Conservation (phyloP, 371 early-diverging fungal genomes). For the Lichtheimia hyalospora region DNA sequence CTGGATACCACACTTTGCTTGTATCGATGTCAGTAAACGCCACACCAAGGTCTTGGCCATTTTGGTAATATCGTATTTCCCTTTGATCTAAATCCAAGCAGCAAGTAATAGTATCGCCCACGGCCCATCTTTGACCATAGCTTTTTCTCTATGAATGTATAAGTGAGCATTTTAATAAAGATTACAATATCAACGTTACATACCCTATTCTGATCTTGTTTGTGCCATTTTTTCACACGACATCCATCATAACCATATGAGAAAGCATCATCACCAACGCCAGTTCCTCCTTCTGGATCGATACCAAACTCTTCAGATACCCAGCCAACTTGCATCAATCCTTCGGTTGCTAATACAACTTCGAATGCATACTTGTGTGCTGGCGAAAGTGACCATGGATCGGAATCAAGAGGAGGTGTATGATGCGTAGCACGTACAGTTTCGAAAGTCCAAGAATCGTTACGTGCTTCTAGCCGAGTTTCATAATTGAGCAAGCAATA, state of each 20-base stretch:
- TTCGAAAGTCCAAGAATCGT: conserved; percentile 74
- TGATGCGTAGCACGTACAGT: conserved; percentile 50
- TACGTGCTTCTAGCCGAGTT: conserved; percentile 31
- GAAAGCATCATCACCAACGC: conserved; percentile 69
- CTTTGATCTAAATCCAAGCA: conserved; percentile 61
- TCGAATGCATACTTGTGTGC: conserved; percentile 59
- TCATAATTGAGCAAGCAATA: conserved; percentile 39
- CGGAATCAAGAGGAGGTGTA: conserved; percentile 15
- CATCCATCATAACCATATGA: conserved; percentile 76
- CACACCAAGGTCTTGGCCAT: conserved; percentile 66
- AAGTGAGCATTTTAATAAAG: no score
- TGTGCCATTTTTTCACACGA: conserved; percentile 74
- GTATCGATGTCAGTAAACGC: conserved; percentile 58
- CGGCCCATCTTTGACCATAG: conserved; percentile 65
- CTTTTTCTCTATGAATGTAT: conserved; percentile 29
- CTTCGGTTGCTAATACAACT: conserved; percentile 54
- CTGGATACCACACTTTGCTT: conserved; percentile 57
- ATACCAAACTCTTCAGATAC: conserved; percentile 45
- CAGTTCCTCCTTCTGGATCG: conserved; percentile 72
- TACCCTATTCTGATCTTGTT: conserved; percentile 22
- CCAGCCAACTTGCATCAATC: conserved; percentile 80
- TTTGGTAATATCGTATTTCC: conserved; percentile 56
- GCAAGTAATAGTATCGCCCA: conserved; percentile 64
- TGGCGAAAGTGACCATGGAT: not conserved
- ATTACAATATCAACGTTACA: not conserved